These are phyloP conservation scores for Phytopythium chamaehyphon DNA, from an alignment of 352 stramenopile genomes.

Conservation along the genomic window DNA sequence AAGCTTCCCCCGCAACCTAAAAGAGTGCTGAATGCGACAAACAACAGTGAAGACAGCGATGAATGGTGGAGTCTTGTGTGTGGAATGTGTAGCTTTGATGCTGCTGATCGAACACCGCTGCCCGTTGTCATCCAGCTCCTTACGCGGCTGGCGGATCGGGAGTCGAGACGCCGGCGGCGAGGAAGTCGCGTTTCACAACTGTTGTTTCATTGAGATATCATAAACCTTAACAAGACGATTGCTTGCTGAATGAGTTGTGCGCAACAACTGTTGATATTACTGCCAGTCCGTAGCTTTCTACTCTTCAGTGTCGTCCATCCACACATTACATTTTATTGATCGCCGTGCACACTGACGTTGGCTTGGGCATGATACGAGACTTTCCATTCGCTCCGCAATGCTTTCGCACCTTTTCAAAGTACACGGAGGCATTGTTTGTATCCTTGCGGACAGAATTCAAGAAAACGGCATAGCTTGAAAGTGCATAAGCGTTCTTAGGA, in stretches of 20 bases:
- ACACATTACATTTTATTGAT: neutral
- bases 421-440: neutral
- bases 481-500: conserved; percentile 12
- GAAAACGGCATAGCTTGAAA: conserved; percentile 33
- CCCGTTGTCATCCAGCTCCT: conserved; percentile 27
- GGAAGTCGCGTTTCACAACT: conserved; percentile 1
- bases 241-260: no score
- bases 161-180: conserved; percentile 13
- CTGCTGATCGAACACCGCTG: conserved; percentile 22
- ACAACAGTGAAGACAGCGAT: conserved; percentile 13
- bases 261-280: no score
- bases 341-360: neutral
- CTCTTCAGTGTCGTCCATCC: neutral
- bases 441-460: conserved; percentile 19
- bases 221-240: neutral
- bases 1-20: conserved; percentile 18
- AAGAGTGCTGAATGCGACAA: neutral
- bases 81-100: conserved; percentile 30
- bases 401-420: neutral
- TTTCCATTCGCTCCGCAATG: neutral
- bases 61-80: conserved; percentile 20
- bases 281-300: no score
- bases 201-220: neutral
- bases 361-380: neutral
- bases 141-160: conserved; percentile 20